A percentile compares a stretch with the other conserved stretches of the same genome.
phyloP scores from a whole-genome alignment of 202 grass and related monocot genomes.

The Brachypodium distachyon region DNA sequence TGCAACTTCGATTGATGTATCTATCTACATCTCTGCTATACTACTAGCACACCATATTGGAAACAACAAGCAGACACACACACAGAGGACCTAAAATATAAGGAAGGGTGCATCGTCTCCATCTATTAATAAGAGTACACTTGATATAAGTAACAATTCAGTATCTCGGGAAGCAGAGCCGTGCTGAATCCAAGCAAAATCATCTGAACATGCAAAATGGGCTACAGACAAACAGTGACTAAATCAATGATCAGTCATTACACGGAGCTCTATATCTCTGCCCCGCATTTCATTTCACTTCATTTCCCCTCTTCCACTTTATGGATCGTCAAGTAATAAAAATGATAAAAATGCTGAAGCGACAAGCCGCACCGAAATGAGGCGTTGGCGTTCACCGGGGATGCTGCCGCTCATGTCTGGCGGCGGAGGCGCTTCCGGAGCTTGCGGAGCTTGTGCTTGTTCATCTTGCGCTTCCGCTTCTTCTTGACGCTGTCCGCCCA shows the following conservation, averaged over 20 bases:
- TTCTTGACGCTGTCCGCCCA: slow-evolving; percentile 99
- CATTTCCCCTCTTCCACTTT: not conserved
- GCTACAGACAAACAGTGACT: not conserved
- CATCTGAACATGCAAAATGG: not conserved
- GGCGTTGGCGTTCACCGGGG: slow-evolving; percentile 19
- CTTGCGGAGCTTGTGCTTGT: slow-evolving; percentile 98
- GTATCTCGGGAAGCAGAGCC: not conserved
- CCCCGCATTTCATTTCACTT: not conserved
- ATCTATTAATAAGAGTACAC: not conserved
- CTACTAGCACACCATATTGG: not conserved
- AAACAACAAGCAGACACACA: not conserved
- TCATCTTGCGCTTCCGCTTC: slow-evolving; percentile 99
- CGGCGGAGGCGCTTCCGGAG: slow-evolving; percentile 76
- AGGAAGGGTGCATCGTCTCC: not conserved
- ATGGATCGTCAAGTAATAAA: not conserved
- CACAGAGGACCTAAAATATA: not conserved
- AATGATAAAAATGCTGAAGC: not conserved
- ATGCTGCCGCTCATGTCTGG: slow-evolving; percentile 36
- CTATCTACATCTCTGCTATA: not conserved
- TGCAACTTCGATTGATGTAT: not conserved
- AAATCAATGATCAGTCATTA: not conserved
- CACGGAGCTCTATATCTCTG: not conserved
- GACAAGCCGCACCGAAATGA: not conserved
- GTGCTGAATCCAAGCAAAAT: not conserved
- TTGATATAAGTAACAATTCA: not conserved